Percentiles rank a stretch among this genome's conserved stretches.
These are phyloP conservation scores for Aspergillus sergii DNA, from an alignment of 2,329 filamentous ascomycete species.

Conservation along the genomic window DNA sequence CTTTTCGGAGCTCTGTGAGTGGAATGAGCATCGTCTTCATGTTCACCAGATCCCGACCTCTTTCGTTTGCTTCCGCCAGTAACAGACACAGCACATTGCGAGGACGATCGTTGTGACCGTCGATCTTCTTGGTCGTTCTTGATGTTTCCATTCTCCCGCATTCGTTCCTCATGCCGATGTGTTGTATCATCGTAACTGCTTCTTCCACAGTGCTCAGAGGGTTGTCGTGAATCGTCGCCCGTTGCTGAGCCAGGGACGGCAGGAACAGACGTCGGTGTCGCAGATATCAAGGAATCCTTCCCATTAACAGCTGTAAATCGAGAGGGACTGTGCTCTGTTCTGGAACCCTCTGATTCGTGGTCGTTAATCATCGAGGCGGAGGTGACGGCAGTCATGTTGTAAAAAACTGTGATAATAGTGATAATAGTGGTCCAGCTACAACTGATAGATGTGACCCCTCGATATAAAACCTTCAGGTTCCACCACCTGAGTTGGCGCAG, in stretches of 20 bases:
- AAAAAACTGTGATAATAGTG: background rate
- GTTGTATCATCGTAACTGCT: constrained; percentile 24
- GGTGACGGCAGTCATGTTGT: constrained; percentile 39
- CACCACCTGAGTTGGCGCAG: background rate
- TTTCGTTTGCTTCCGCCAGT: constrained; percentile 64
- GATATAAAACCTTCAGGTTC: background rate
- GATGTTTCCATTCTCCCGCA: constrained; percentile 52
- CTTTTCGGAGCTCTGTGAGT: constrained; percentile 40
- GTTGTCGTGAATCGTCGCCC: constrained; percentile 23
- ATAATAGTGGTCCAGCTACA: background rate
- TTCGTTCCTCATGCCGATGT: constrained; percentile 45
- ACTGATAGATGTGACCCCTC: background rate
- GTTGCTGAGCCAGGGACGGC: constrained; percentile 19
- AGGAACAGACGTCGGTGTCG: constrained; percentile 14
- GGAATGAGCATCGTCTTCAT: constrained; percentile 33
- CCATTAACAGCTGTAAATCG: constrained; percentile 52
- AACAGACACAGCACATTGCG: constrained; percentile 19
- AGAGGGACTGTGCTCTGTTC: constrained; percentile 45
- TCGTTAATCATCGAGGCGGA: constrained; percentile 37
- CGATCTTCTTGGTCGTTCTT: constrained; percentile 26
- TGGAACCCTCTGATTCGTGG: constrained; percentile 34
- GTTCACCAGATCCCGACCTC: constrained; percentile 66
- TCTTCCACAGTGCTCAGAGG: constrained; percentile 20
- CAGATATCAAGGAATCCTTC: constrained; percentile 31
- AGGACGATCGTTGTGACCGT: constrained; percentile 28